Evolutionary conservation across 441 rosid species (phyloP).

Genomic region (Gossypium gossypioides): DNA sequence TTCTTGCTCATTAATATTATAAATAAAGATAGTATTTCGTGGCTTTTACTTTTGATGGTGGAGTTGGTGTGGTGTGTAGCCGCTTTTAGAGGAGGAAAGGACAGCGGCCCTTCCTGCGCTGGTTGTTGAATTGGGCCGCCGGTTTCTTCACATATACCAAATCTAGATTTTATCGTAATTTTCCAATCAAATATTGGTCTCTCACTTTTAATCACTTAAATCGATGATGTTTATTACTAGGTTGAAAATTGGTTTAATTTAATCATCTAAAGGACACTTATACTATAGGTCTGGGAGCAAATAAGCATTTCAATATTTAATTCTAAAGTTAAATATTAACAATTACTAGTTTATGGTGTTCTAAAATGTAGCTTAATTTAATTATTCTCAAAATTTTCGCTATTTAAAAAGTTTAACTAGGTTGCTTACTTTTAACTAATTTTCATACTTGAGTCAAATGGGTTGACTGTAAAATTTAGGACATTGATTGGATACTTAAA

Average conservation of each 20-base stretch:
- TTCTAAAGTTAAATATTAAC: too few species aligned
- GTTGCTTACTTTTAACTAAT: too few species aligned
- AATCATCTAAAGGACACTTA: too few species aligned
- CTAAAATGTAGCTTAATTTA: too few species aligned
- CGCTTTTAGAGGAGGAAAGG: background rate
- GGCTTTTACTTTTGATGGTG: conserved; percentile 7
- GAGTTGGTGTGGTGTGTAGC: conserved; percentile 11
- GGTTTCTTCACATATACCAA: background rate
- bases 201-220: background rate
- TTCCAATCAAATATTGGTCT: background rate
- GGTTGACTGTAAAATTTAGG: too few species aligned
- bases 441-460: too few species aligned
- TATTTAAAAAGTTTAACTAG: too few species aligned
- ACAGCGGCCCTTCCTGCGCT: background rate
- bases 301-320: too few species aligned
- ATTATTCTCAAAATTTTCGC: too few species aligned
- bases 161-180: background rate
- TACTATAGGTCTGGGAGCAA: too few species aligned
- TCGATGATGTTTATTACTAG: background rate
- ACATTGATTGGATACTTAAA: too few species aligned
- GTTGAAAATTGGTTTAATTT: background rate
- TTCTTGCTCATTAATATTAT: background rate
- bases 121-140: conserved; percentile 9
- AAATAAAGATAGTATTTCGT: background rate
- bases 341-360: too few species aligned